Base-by-base conservation (phyloP, 2,329 filamentous ascomycete genomes). In the Ascochyta lentis region DNA sequence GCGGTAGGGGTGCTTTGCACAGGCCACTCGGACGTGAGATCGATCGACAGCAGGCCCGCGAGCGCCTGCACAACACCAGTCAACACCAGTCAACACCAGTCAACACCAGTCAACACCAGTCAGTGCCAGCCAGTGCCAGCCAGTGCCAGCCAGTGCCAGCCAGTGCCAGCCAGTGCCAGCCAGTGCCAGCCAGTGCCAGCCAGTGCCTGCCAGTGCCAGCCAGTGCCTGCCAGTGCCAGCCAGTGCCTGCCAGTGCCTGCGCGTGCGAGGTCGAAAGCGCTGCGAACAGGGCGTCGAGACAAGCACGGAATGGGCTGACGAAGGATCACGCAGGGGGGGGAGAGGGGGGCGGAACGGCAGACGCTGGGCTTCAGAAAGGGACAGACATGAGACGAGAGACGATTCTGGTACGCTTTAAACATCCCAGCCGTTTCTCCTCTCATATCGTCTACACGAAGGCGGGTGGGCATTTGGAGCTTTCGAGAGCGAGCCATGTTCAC, bases 331-430 rank as follows among this genome's bases (percentile, higher is more conserved):
- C 63, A 61, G 63, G 61, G 63, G 45, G 46, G 51, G 54, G 58
- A 59, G 60, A 59, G 60, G 62, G 50, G 49, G 50, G 52, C 55
- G 62, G 60, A 64, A 60, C 59, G 58, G 53, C 53, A 56, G 53
- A 51, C 47, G 61, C 59, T 61, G 61, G 61, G 52, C 37, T 58
- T 60, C 60, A 51, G 51, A 62, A 63, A 56, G 58, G 58, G 56
- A 61, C 64, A 56, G 54, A 62, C 48, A 51, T 70, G 69, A 72
- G 70, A 73, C 65, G 60, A 60, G 63, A 64, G 58, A 64, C 65
- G 60, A 58, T 58, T 49, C 59, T 61, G 29, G 56, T 63, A 66
- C 58, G 64, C 63, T 69, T 68, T 65, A 65, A 63, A 54, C 50
- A 64, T 51, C 54, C 65, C 59, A 47, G 58, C 51, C 52, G 48